Evolutionary conservation across 176 grass and related monocot species (phyloP).

Genomic region (Zoysia japonica): DNA sequence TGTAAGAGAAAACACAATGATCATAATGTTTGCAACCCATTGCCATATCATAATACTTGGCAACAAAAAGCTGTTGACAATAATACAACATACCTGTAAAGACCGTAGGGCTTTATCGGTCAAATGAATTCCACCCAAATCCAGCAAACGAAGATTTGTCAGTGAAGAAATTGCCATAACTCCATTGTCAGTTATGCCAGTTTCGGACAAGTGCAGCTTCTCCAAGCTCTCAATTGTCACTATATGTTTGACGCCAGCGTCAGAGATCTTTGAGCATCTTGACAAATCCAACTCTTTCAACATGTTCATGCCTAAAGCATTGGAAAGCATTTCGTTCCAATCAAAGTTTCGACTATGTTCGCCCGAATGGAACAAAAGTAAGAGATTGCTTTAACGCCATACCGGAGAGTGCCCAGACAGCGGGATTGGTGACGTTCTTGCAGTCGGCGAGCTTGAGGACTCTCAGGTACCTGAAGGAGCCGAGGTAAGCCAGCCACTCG

Average conservation of each 20-base stretch:
- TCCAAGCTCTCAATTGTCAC: constrained; percentile 69
- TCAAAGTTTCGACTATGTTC: no score
- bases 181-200: constrained; percentile 67
- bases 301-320: constrained; percentile 62
- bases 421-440: constrained; percentile 59
- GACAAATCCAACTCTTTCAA: constrained; percentile 85
- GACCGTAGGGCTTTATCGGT: constrained; percentile 58
- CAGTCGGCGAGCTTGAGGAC: constrained; percentile 70
- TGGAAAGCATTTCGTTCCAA: not conserved
- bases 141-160: constrained; percentile 51
- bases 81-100: constrained; percentile 56
- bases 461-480: constrained; percentile 58
- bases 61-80: not conserved
- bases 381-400: not conserved
- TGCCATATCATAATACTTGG: not conserved
- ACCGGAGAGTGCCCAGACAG: constrained; percentile 77
- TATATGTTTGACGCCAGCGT: constrained; percentile 76
- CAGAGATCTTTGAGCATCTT: constrained; percentile 71
- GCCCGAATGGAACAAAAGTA: not conserved
- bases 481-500: constrained; percentile 87
- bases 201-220: constrained; percentile 72
- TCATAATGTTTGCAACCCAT: not conserved
- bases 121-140: constrained; percentile 75
- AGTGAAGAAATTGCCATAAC: constrained; percentile 73
- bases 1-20: not conserved